Conservation (phyloP, 1,284 basidiomycete genomes). For the Boletus sp. region DNA sequence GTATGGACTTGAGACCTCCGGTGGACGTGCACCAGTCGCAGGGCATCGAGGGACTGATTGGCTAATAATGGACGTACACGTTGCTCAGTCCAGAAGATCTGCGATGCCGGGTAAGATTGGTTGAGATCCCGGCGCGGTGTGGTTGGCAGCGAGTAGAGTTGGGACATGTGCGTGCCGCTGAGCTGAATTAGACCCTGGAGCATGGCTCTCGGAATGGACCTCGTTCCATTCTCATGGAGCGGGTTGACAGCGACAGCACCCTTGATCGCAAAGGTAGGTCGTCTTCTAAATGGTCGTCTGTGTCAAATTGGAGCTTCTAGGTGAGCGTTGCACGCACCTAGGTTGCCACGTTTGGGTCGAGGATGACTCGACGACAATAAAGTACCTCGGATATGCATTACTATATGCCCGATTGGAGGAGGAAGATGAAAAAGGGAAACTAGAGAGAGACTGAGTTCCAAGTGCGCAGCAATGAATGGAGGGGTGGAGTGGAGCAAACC, state of each 20-base stretch:
- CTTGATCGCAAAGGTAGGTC: conserved; percentile 26
- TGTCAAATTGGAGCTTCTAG: conserved; percentile 20
- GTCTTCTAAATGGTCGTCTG: conserved; percentile 21
- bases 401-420: conserved; percentile 9
- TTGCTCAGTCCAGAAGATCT: conserved; percentile 24
- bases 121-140: conserved; percentile 21
- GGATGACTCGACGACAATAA: conserved; percentile 9
- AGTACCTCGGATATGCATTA: conserved; percentile 16
- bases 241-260: conserved; percentile 22
- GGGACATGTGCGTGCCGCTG: conserved; percentile 25
- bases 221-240: conserved; percentile 33
- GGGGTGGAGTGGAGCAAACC: conserved; percentile 16
- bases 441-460: background rate
- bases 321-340: conserved; percentile 1
- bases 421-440: background rate
- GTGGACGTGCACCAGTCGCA: conserved; percentile 19
- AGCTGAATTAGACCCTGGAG: conserved; percentile 28
- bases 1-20: conserved; percentile 18
- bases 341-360: conserved; percentile 9
- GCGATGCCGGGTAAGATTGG: conserved; percentile 18
- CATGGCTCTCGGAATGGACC: conserved; percentile 23
- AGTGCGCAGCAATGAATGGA: conserved; percentile 2
- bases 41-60: conserved; percentile 16
- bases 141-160: conserved; percentile 13
- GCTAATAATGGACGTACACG: conserved; percentile 23